phyloP scores from a whole-genome alignment of 129 eudicot species.

The Chrysanthemum makinoi region DNA sequence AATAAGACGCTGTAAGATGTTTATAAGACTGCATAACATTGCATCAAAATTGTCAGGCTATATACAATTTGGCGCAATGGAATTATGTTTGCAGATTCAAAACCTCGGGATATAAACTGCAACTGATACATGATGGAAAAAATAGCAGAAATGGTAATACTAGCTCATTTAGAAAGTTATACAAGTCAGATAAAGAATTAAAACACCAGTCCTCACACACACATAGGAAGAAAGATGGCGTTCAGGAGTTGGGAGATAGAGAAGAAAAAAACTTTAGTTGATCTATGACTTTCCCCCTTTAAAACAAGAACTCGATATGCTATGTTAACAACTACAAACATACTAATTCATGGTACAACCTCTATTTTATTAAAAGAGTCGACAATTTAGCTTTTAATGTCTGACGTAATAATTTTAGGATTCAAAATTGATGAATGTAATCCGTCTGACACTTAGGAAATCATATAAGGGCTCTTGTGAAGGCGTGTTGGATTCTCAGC shows the following conservation, averaged over 20 bases:
- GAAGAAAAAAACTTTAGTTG: background rate
- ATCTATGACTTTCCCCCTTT: background rate
- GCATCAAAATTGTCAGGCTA: background rate
- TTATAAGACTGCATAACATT: too few relatives aligned
- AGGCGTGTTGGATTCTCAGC: background rate
- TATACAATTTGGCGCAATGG: background rate
- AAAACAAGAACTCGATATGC: background rate
- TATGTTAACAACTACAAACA: background rate
- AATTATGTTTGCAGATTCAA: background rate
- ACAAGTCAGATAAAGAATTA: background rate
- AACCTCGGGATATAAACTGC: background rate
- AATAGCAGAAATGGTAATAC: background rate
- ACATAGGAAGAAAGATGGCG: background rate
- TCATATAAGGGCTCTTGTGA: background rate
- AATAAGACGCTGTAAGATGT: too few relatives aligned
- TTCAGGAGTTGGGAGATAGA: constrained; percentile 1
- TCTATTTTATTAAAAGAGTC: background rate
- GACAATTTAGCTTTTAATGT: background rate
- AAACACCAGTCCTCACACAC: background rate
- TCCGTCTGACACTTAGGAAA: background rate
- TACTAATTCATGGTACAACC: background rate
- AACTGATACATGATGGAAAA: background rate
- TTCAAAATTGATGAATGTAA: background rate
- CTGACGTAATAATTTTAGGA: background rate
- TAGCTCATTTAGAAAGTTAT: background rate